Conservation (phyloP, 257 asterid species). For the Thymus mandschuricus region DNA sequence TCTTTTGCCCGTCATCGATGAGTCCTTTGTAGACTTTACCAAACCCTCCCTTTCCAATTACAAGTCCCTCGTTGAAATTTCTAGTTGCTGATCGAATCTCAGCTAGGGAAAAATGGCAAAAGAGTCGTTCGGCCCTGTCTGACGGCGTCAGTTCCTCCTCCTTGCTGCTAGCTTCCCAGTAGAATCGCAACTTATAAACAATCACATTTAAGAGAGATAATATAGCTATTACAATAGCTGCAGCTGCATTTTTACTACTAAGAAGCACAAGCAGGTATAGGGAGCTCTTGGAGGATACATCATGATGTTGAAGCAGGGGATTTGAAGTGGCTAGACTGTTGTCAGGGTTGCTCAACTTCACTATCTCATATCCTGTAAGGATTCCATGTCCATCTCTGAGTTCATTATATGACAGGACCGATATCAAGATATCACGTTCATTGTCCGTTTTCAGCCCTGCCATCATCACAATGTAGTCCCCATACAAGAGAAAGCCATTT, state of each 20-base stretch:
- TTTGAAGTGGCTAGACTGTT: constrained; percentile 43
- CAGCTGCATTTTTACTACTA: constrained; percentile 30
- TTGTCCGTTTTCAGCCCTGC: constrained; percentile 50
- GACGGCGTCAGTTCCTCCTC: constrained; percentile 35
- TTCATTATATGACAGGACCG: constrained; percentile 38
- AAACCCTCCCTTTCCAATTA: constrained; percentile 18
- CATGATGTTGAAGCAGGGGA: constrained; percentile 19
- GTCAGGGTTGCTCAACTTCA: constrained; percentile 53
- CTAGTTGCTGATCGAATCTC: constrained; percentile 40
- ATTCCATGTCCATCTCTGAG: constrained; percentile 33
- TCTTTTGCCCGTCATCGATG: constrained; percentile 22
- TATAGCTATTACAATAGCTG: constrained; percentile 33
- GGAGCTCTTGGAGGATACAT: constrained; percentile 19
- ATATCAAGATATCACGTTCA: constrained; percentile 42
- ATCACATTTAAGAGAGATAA: constrained; percentile 34
- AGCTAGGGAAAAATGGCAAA: constrained; percentile 45
- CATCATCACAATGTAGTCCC: constrained; percentile 44
- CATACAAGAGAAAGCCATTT: constrained; percentile 31
- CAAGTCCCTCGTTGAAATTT: constrained; percentile 17
- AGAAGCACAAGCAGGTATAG: not conserved
- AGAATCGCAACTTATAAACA: constrained; percentile 34
- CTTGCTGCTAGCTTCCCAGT: constrained; percentile 32
- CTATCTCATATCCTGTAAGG: constrained; percentile 46
- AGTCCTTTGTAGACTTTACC: constrained; percentile 26
- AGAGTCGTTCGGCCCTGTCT: constrained; percentile 31